Conservation (phyloP, 176 grass and related monocot genomes). For the Cymbopogon citratus region DNA sequence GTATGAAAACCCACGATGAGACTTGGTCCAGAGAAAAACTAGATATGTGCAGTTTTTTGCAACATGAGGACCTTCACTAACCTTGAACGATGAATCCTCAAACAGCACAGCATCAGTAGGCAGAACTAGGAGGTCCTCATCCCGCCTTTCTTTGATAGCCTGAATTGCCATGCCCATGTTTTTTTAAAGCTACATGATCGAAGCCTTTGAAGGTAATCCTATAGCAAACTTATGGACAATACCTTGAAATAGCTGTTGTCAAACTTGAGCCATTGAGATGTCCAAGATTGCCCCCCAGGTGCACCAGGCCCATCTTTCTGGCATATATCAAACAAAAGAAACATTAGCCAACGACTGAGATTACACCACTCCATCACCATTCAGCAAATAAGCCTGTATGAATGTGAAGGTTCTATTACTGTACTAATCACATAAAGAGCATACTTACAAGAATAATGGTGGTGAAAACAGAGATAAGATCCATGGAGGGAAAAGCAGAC, state of each 20-base stretch:
- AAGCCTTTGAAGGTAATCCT: background rate
- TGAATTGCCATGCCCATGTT: slow-evolving; percentile 22
- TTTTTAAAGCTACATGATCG: slow-evolving; percentile 5
- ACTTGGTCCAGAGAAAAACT: background rate
- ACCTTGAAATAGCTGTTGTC: slow-evolving; percentile 97
- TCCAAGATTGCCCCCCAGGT: slow-evolving; percentile 93
- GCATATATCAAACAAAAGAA: slow-evolving; percentile 7
- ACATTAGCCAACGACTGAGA: background rate
- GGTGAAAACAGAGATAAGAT: background rate
- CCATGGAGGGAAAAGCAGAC: background rate
- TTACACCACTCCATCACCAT: background rate
- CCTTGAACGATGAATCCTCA: slow-evolving; percentile 93
- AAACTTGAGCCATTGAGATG: slow-evolving; percentile 88
- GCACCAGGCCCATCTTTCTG: slow-evolving; percentile 96
- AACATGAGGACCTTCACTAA: slow-evolving; percentile 22
- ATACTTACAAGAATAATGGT: background rate
- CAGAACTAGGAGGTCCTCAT: slow-evolving; percentile 75
- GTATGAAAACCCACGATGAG: slow-evolving; percentile 1
- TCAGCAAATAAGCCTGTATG: background rate
- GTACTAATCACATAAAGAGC: background rate
- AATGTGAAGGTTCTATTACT: background rate
- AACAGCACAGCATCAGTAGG: slow-evolving; percentile 88
- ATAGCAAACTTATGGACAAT: background rate
- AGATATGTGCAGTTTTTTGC: background rate
- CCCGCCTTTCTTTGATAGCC: slow-evolving; percentile 65